A percentile compares a stretch with the other conserved stretches of the same genome.
Conservation (phyloP, 441 rosid species). For the Lepidium campestre region DNA sequence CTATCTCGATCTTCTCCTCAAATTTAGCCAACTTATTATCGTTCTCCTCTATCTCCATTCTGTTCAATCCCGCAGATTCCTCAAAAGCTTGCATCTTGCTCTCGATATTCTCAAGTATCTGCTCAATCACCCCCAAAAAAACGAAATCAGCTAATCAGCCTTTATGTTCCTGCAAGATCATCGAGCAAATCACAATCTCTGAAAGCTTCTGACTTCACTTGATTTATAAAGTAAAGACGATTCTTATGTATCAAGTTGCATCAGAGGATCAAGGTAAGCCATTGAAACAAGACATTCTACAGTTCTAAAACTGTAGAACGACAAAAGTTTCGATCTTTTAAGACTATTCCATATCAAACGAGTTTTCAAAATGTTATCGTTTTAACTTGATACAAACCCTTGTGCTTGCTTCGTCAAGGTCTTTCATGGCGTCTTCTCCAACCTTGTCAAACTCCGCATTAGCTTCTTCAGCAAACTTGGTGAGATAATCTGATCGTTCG, state of each 20-base stretch:
- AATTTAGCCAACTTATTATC: conserved; percentile 62
- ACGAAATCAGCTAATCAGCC: not conserved
- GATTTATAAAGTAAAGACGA: not conserved
- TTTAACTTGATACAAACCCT: conserved; percentile 46
- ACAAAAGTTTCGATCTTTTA: not conserved
- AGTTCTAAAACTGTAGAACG: not conserved
- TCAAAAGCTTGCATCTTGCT: conserved; percentile 83
- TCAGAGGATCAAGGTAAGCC: not conserved
- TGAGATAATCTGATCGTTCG: conserved; percentile 64
- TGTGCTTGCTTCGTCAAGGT: conserved; percentile 74
- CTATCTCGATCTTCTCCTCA: conserved; percentile 62
- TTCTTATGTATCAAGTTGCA: not conserved
- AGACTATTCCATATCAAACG: not conserved
- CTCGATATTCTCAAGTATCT: conserved; percentile 86
- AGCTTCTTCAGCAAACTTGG: conserved; percentile 86
- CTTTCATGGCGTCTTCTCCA: conserved; percentile 87
- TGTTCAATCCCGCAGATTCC: conserved; percentile 66
- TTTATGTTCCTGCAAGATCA: conserved; percentile 7
- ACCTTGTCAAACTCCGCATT: conserved; percentile 68
- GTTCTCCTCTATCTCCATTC: conserved; percentile 53
- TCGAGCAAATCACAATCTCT: conserved; percentile 8
- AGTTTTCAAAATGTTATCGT: not conserved
- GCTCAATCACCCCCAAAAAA: conserved; percentile 22
- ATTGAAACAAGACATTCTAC: not conserved
- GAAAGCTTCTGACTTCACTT: not conserved